A percentile compares a stretch with the other conserved stretches of the same genome.
Evolutionary conservation across 2,329 filamentous ascomycete species (phyloP).

Genomic region (Fusarium sarcochroum): DNA sequence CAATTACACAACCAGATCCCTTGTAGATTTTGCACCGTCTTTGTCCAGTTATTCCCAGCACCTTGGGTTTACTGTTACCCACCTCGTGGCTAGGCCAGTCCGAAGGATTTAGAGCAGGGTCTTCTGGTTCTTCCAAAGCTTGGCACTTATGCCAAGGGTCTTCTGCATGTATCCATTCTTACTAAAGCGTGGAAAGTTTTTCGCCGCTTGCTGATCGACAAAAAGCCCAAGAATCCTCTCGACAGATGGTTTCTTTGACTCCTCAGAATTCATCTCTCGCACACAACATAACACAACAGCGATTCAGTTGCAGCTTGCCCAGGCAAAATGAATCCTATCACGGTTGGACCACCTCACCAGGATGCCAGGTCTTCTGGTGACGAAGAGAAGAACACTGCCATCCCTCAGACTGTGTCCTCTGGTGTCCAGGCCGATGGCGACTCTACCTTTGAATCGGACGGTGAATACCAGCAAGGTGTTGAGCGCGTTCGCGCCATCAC

Average conservation of each 20-base stretch:
- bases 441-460: constrained; percentile 17
- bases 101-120: neutral
- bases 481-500: constrained; percentile 57
- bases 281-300: neutral
- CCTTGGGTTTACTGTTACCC: neutral
- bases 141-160: constrained; percentile 4
- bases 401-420: constrained; percentile 8
- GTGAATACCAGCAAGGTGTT: constrained; percentile 53
- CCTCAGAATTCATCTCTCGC: neutral
- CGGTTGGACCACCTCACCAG: constrained; percentile 1
- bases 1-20: neutral
- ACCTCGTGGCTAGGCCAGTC: neutral
- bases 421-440: neutral
- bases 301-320: neutral
- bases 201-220: constrained; percentile 7
- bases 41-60: neutral
- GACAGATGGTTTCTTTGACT: neutral
- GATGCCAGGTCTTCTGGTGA: constrained; percentile 12
- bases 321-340: constrained; percentile 14
- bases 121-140: neutral
- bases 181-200: constrained; percentile 5
- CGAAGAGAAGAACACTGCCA: constrained; percentile 6
- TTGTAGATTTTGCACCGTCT: neutral
- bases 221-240: constrained; percentile 2
- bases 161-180: neutral